These are phyloP conservation scores for Phylloporus scabripes DNA, from an alignment of 768 basidiomycete species.

Conservation along the genomic window DNA sequence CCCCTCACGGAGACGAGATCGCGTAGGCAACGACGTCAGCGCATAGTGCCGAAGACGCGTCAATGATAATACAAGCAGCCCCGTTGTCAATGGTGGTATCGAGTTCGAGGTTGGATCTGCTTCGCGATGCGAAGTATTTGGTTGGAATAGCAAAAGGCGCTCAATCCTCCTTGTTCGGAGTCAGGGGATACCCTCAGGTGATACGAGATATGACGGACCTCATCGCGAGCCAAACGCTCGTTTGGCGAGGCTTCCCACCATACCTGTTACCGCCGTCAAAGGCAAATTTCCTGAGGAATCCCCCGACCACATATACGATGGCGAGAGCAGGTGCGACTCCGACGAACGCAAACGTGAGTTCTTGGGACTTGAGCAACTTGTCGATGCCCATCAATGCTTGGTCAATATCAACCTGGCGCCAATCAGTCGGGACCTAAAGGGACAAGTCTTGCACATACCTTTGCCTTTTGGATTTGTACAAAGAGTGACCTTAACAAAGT, in stretches of 20 bases:
- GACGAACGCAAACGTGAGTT: slow-evolving; percentile 94
- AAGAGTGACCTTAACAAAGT: slow-evolving; percentile 79
- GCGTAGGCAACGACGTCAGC: slow-evolving; percentile 47
- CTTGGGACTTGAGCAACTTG: slow-evolving; percentile 88
- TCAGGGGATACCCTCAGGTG: slow-evolving; percentile 6
- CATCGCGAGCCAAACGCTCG: slow-evolving; percentile 65
- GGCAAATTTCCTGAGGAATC: slow-evolving; percentile 48
- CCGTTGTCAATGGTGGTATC: slow-evolving; percentile 55
- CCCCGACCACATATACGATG: slow-evolving; percentile 64
- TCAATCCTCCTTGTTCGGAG: slow-evolving; percentile 51
- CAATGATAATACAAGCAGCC: slow-evolving; percentile 67
- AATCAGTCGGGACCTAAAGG: not conserved
- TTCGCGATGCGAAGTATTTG: slow-evolving; percentile 19
- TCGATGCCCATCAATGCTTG: slow-evolving; percentile 89
- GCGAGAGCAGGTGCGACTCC: slow-evolving; percentile 88
- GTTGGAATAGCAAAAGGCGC: slow-evolving; percentile 55
- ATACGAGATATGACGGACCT: slow-evolving; percentile 38
- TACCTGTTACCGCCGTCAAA: slow-evolving; percentile 46
- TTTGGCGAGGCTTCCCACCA: slow-evolving; percentile 52
- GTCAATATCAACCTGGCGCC: slow-evolving; percentile 78
- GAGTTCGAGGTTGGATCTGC: slow-evolving; percentile 11
- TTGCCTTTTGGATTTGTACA: slow-evolving; percentile 94
- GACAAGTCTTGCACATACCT: slow-evolving; percentile 40
- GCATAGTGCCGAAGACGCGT: slow-evolving; percentile 63
- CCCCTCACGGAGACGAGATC: slow-evolving; percentile 61